Percentiles rank a stretch among this genome's conserved stretches.
Conservation (phyloP, 2,329 filamentous ascomycete genomes). For the Capronia epimyces region DNA sequence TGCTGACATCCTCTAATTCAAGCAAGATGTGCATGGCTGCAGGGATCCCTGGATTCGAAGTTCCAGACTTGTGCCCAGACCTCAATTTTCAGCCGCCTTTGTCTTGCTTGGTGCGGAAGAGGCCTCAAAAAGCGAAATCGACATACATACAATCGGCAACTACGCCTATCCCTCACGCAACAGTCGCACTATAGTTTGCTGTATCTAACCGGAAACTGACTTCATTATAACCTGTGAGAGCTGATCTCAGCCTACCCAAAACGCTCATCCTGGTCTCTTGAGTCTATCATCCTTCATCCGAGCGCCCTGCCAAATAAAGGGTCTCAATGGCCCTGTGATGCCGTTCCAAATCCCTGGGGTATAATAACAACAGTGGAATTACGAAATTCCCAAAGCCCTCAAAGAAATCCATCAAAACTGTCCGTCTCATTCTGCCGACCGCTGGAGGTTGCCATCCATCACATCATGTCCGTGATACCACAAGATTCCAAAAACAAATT, state of each 20-base stretch:
- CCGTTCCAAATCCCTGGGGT: constrained; percentile 18
- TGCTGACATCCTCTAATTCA: background rate
- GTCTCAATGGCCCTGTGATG: constrained; percentile 8
- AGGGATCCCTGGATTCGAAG: constrained; percentile 9
- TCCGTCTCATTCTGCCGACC: constrained; percentile 10
- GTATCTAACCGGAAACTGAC: background rate
- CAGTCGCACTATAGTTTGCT: background rate
- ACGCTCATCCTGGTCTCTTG: constrained; percentile 16
- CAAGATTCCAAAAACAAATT: background rate
- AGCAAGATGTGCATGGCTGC: constrained; percentile 23
- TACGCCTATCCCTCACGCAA: background rate
- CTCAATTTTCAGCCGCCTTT: background rate
- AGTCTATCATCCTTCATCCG: constrained; percentile 12
- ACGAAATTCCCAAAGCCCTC: constrained; percentile 2
- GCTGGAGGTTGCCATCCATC: constrained; percentile 16
- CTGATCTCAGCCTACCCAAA: constrained; percentile 3
- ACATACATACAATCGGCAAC: background rate
- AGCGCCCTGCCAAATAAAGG: constrained; percentile 6
- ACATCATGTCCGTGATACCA: constrained; percentile 14
- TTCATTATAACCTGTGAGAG: constrained; percentile 14
- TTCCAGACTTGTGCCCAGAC: background rate
- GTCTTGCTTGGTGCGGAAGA: background rate
- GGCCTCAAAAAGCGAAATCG: too few relatives aligned
- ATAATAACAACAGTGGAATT: constrained; percentile 19
- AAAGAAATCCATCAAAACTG: constrained; percentile 12